Conservation (phyloP, 148 eudicot species). For the Cornus florida region DNA sequence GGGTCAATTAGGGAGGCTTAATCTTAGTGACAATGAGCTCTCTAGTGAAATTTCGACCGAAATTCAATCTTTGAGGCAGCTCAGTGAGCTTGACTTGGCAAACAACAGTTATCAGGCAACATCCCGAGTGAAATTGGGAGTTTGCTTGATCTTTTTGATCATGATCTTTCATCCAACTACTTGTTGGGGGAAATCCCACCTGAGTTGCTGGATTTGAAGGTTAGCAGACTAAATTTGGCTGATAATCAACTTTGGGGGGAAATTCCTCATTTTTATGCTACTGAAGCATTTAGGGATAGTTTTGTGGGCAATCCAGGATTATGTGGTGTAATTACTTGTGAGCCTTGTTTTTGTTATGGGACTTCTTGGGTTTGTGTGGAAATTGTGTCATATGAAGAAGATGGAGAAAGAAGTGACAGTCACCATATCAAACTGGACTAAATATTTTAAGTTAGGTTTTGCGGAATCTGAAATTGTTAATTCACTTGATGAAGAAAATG, state of each 20-base stretch:
- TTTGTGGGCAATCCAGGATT: slow-evolving; percentile 47
- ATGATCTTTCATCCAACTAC: slow-evolving; percentile 43
- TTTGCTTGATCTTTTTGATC: slow-evolving; percentile 39
- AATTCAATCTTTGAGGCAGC: slow-evolving; percentile 29
- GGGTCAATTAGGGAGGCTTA: slow-evolving; percentile 31
- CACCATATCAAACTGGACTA: slow-evolving; percentile 40
- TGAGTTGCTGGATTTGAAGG: slow-evolving; percentile 39
- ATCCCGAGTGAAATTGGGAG: slow-evolving; percentile 46
- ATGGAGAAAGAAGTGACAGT: slow-evolving; percentile 1
- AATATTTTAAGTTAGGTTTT: slow-evolving; percentile 47
- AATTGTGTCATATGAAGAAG: slow-evolving; percentile 25
- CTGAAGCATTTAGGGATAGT: slow-evolving; percentile 31
- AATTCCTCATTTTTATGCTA: slow-evolving; percentile 34
- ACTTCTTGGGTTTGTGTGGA: slow-evolving; percentile 25
- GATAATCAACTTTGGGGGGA: slow-evolving; percentile 36
- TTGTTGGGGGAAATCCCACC: slow-evolving; percentile 42
- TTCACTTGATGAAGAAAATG: slow-evolving; percentile 41
- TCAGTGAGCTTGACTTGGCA: slow-evolving; percentile 45
- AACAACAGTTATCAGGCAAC: slow-evolving; percentile 38
- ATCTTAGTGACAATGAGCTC: slow-evolving; percentile 38
- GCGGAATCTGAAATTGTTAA: slow-evolving; percentile 31
- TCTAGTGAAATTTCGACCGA: slow-evolving; percentile 33
- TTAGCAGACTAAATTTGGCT: slow-evolving; percentile 43
- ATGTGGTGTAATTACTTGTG: slow-evolving; percentile 24
- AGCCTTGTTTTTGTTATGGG: slow-evolving; percentile 29